Base-by-base conservation (phyloP, 2,329 filamentous ascomycete genomes). In the Pyrenophora teres region DNA sequence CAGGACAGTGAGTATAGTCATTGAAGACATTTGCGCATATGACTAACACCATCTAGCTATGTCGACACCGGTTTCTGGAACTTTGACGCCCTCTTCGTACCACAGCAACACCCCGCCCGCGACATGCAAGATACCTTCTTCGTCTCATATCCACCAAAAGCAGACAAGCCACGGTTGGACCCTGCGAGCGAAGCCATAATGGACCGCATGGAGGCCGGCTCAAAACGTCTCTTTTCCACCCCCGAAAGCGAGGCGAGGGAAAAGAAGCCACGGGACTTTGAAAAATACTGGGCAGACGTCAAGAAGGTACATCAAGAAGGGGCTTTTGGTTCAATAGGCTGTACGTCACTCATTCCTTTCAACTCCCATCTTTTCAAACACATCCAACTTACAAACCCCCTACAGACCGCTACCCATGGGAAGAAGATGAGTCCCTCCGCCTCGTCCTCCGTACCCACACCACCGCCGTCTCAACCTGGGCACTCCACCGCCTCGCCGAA, bases 1-100 rank as follows among this genome's bases (percentile, higher is more conserved):
- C 93, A 42, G 88, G 89, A 77, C 86, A 90, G 78, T 81, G 67
- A 55, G 74, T 7, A 33, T 10, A 2, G 9, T 3, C 16, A 2
- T 30, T 12, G 15, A 18, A 12, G 3, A 36, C 2, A 15, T 18
- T 4, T n/a, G 6, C 37, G 9, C 2, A 37, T 15, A 10, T 39
- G 15, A 46, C 46, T 60, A 10, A 67, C 50, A 39, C 45, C 27
- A 30, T 23, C 19, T 41, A 82, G 80, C 74, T 97, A 87, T 73
- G 92, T 97, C 57, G 94, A 99, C 78, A 93, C 92, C 10, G 92
- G 93, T 40, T 97, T 97, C 86, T 99, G 94, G 92, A 97, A 97
- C 77, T 97, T 97, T 75, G 93, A 97, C 71, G 87, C 92, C 19
- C 90, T 99, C 58, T 97, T 93, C 75, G 93, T 97, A 46, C 93